Evolutionary conservation across 345 rosid species (phyloP), one percentile per base, ranked within the genome.

Genomic region (Eutrema yunnanense): DNA sequence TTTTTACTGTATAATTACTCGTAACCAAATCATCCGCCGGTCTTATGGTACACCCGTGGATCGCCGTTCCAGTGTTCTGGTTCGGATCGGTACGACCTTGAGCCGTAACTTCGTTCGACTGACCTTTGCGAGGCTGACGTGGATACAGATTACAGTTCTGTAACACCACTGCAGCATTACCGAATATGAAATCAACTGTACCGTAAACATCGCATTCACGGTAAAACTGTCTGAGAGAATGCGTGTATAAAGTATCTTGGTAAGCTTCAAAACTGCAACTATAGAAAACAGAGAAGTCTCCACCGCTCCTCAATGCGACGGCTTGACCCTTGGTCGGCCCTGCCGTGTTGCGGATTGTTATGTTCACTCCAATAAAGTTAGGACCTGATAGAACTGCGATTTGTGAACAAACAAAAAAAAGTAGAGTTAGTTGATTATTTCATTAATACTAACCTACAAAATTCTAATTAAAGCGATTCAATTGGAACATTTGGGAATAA

Each of bases 131-230:
- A 0, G 99, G 99, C 8, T 73, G 81, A 6, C 96, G 85, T 1
- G 97, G 89, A 65, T 84, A 89, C 14, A 95, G 6, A 78, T 83
- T 87, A 76, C 99, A 92, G 55, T 82, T 85, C 36, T 92, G 97
- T 62, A 92, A 69, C 14, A 95, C 90, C 6, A 81, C 96, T 0
- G 96, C 97, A 0, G 96, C 99, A 22, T 95, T 95, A 8, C 99
- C 99, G 27, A 95, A 95, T 64, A 95, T 95, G 71, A 88, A 95
- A 37, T 95, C 99, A 5, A 92, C 96, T 0, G 99, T 95, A 2
- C 99, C 99, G 10, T 89, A 95, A 6, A 95, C 76, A 47, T 95
- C 93, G 9, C 99, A 95, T 59, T 88, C 96, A 1, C 97, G 82
- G 36, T 95, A 95, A 75, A 89, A 92, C 57, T 92, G 97, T 62